These are phyloP conservation scores for Saccharata proteae DNA, from an alignment of 2,329 filamentous ascomycete species.

Conservation along the genomic window DNA sequence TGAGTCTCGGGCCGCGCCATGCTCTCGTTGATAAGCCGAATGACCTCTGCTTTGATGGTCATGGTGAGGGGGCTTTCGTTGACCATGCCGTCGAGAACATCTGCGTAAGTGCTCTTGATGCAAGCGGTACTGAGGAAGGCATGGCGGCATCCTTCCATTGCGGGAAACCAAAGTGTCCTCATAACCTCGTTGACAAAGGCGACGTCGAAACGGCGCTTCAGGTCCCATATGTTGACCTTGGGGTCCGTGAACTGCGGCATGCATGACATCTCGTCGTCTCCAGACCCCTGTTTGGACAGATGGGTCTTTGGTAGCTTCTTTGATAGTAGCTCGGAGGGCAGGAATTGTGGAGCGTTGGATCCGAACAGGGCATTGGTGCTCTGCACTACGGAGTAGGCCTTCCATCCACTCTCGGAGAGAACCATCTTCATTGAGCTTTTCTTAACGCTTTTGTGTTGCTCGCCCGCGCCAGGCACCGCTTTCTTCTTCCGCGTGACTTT, in stretches of 20 bases:
- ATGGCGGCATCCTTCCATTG: conserved; percentile 7
- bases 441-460: too few relatives aligned
- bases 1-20: neutral
- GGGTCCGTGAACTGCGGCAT: conserved; percentile 8
- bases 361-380: too few relatives aligned
- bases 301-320: too few relatives aligned
- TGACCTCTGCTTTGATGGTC: conserved; percentile 8
- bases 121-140: conserved; percentile 8
- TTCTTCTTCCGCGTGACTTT: too few relatives aligned
- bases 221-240: conserved; percentile 8
- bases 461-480: too few relatives aligned
- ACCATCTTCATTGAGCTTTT: too few relatives aligned
- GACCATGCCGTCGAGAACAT: conserved; percentile 5
- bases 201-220: conserved; percentile 7
- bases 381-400: too few relatives aligned
- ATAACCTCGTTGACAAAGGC: conserved; percentile 5
- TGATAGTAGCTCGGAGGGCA: too few relatives aligned
- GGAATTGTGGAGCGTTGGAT: too few relatives aligned
- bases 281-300: too few relatives aligned
- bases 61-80: conserved; percentile 7
- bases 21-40: conserved; percentile 3
- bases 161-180: conserved; percentile 3
- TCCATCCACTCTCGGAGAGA: too few relatives aligned
- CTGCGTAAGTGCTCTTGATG: conserved; percentile 7
- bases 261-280: too few relatives aligned